Percentiles rank a stretch among this genome's conserved stretches.
phyloP scores from a whole-genome alignment of 257 asterid genomes.

The Agastache rugosa region DNA sequence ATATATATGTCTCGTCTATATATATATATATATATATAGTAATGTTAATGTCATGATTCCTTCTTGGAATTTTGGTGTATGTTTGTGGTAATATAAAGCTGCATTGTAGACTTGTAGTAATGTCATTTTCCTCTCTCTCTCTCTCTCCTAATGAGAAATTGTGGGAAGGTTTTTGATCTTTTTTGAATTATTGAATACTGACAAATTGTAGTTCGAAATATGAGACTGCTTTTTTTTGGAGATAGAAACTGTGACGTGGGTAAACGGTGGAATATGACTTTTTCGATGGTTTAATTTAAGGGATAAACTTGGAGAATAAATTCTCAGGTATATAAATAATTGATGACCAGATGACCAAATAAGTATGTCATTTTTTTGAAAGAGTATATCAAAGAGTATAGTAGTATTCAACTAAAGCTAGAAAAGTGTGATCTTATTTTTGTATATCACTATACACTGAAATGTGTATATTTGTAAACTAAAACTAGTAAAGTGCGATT shows the following conservation, averaged over 20 bases:
- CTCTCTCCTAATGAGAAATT: not conserved
- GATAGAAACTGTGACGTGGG: not conserved
- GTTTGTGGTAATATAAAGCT: not conserved
- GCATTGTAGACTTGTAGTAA: not conserved
- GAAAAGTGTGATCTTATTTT: no score
- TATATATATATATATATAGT: not conserved
- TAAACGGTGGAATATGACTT: not conserved
- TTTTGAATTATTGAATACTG: not conserved
- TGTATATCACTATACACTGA: no score
- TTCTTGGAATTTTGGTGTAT: conserved; percentile 32
- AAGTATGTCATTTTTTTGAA: no score
- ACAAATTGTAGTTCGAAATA: conserved; percentile 17
- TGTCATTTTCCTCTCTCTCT: not conserved
- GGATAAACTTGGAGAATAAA: not conserved
- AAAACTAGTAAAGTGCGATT: no score
- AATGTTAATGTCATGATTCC: conserved; percentile 27
- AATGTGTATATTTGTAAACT: no score
- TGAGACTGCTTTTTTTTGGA: not conserved
- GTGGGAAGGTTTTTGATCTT: not conserved
- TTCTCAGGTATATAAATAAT: not conserved
- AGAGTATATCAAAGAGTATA: no score
- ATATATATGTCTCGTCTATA: not conserved
- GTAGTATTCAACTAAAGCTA: no score
- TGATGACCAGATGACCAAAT: not conserved
- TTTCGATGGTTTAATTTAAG: not conserved